phyloP scores from a whole-genome alignment of 208 protist genomes.

The Trypanosoma grayi region DNA sequence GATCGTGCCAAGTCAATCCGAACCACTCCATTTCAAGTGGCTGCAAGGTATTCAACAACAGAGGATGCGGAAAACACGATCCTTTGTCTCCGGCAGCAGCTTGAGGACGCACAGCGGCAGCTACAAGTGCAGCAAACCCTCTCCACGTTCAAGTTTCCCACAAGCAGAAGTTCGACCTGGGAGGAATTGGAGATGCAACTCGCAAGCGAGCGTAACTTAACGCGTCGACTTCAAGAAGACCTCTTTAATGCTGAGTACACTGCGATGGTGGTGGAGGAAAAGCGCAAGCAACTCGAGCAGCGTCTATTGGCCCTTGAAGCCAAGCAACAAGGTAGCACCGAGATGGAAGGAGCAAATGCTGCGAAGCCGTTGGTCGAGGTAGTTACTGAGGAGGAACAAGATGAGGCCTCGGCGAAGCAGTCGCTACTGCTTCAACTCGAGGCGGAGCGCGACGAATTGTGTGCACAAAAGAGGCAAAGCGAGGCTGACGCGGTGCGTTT shows the following conservation, averaged over 20 bases:
- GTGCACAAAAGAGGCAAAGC: slow-evolving; percentile 23
- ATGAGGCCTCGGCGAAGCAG: slow-evolving; percentile 1
- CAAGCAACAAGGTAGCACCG: not conserved
- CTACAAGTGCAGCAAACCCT: slow-evolving; percentile 14
- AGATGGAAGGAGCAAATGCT: slow-evolving; percentile 4
- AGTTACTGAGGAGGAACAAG: slow-evolving; percentile 1
- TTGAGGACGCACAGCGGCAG: slow-evolving; percentile 49
- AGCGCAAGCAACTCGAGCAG: slow-evolving; percentile 60
- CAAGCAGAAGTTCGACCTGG: not conserved
- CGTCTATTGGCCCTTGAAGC: slow-evolving; percentile 40
- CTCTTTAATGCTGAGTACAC: slow-evolving; percentile 84
- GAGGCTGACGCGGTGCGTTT: slow-evolving; percentile 22
- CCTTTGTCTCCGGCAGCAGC: slow-evolving; percentile 50
- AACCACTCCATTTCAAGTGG: slow-evolving; percentile 75
- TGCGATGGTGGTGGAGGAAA: slow-evolving; percentile 76
- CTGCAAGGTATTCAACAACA: slow-evolving; percentile 10
- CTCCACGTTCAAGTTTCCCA: not conserved
- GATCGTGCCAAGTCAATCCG: slow-evolving; percentile 93
- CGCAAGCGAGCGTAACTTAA: slow-evolving; percentile 41
- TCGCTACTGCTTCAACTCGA: slow-evolving; percentile 25
- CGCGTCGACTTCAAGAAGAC: slow-evolving; percentile 73
- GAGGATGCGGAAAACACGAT: slow-evolving; percentile 67
- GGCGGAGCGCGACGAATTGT: slow-evolving; percentile 29
- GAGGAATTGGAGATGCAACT: slow-evolving; percentile 32
- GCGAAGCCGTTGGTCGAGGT: slow-evolving; percentile 3